phyloP scores from a whole-genome alignment of 1,139 yeast species.

The Entelexis sorbosivorans region DNA sequence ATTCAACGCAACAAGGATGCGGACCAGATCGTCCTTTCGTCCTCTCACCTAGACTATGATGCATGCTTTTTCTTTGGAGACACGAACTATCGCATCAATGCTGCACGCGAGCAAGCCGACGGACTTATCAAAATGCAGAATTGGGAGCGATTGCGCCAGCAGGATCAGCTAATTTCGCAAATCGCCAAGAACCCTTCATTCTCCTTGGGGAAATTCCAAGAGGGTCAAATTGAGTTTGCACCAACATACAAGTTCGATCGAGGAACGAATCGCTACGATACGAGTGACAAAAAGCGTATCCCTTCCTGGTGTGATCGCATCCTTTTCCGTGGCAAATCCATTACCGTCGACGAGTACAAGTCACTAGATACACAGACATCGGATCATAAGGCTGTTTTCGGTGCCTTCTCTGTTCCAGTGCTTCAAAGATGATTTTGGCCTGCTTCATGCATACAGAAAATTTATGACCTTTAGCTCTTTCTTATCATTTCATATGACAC shows the following conservation, averaged over 20 bases:
- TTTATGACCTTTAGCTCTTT: not conserved
- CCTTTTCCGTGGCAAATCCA: conserved; percentile 45
- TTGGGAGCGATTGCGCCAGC: conserved; percentile 45
- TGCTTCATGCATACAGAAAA: not conserved
- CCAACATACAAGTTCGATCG: conserved; percentile 93
- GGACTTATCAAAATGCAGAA: conserved; percentile 42
- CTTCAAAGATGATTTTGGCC: not conserved
- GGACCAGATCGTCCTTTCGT: conserved; percentile 44
- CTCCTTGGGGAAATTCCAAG: conserved; percentile 58
- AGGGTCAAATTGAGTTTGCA: conserved; percentile 59
- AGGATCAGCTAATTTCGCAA: conserved; percentile 69
- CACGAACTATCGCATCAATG: conserved; percentile 68
- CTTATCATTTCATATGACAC: not conserved
- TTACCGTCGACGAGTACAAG: conserved; percentile 25
- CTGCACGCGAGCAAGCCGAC: conserved; percentile 61
- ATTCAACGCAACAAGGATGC: conserved; percentile 80
- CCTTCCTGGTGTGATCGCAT: conserved; percentile 98
- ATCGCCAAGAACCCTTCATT: conserved; percentile 56
- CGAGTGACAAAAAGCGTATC: conserved; percentile 81
- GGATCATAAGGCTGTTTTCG: conserved; percentile 87
- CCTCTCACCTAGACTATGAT: conserved; percentile 56
- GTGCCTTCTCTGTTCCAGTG: conserved; percentile 45
- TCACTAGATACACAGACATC: conserved; percentile 43
- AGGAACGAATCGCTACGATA: conserved; percentile 64
- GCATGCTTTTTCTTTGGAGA: conserved; percentile 90